Evolutionary conservation across 345 rosid genomes (phyloP).

Genomic region (Ceriops zippeliana): DNA sequence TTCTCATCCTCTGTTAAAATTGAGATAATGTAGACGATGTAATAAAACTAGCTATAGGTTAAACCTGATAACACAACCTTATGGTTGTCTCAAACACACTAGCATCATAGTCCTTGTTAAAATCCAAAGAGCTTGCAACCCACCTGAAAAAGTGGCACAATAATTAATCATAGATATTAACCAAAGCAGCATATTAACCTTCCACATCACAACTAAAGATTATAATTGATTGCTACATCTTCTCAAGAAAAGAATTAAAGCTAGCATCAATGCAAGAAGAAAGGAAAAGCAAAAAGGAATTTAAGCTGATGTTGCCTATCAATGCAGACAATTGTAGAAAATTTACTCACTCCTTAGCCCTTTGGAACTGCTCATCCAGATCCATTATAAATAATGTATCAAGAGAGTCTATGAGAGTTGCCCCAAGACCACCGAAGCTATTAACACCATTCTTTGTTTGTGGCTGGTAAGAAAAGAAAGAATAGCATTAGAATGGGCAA

Average conservation of each 20-base stretch:
- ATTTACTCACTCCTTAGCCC: slow-evolving; percentile 82
- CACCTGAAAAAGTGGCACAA: slow-evolving; percentile 48
- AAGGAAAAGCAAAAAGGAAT: slow-evolving; percentile 2
- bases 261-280: neutral
- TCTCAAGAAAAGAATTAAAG: neutral
- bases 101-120: slow-evolving; percentile 83
- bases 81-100: slow-evolving; percentile 98
- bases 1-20: too few species aligned
- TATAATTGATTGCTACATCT: neutral
- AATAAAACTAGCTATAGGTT: slow-evolving; percentile 31
- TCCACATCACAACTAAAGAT: neutral
- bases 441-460: slow-evolving; percentile 67
- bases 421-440: slow-evolving; percentile 95
- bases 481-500: neutral
- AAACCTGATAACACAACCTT: slow-evolving; percentile 85
- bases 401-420: slow-evolving; percentile 76
- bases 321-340: slow-evolving; percentile 5
- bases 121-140: slow-evolving; percentile 84
- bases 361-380: slow-evolving; percentile 73
- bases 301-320: neutral
- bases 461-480: slow-evolving; percentile 42
- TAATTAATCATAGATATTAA: neutral
- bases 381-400: slow-evolving; percentile 96
- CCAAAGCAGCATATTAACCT: neutral
- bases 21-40: neutral